These are phyloP conservation scores for Aspergillus calidoustus DNA, from an alignment of 2,329 filamentous ascomycete genomes.

Conservation along the genomic window DNA sequence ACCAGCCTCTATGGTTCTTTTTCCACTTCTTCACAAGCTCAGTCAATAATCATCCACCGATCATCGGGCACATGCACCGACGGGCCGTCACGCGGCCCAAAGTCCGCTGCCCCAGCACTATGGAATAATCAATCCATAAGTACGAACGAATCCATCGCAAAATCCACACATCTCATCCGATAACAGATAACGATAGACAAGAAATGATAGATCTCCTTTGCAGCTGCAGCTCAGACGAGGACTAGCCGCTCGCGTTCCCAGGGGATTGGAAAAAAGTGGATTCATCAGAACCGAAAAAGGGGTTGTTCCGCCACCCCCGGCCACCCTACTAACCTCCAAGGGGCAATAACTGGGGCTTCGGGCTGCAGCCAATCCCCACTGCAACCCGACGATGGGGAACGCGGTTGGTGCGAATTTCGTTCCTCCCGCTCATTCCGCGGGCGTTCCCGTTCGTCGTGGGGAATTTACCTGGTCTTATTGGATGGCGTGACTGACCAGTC, in stretches of 20 bases:
- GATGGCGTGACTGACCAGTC: constrained; percentile 5
- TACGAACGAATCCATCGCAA: neutral
- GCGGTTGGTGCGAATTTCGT: neutral
- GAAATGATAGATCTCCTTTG: constrained; percentile 10
- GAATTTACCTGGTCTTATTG: neutral
- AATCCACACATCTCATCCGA: neutral
- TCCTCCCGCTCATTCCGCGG: constrained; percentile 19
- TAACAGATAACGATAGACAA: neutral
- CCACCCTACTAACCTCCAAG: neutral
- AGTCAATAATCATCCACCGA: neutral
- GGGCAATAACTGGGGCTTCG: neutral
- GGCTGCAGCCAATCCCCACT: constrained; percentile 7
- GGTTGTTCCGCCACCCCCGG: neutral
- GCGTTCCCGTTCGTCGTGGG: constrained; percentile 13
- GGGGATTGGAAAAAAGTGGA: neutral
- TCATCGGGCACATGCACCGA: neutral
- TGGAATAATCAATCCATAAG: neutral
- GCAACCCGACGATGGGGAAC: constrained; percentile 15
- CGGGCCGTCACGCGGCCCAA: neutral
- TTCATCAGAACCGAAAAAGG: constrained; percentile 2
- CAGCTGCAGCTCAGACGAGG: neutral
- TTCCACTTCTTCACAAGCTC: neutral
- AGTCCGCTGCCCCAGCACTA: neutral
- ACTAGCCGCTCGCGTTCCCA: neutral
- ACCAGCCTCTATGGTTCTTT: neutral